These are phyloP conservation scores for Immersiporthe knoxdaviesiana DNA, from an alignment of 2,329 filamentous ascomycete genomes.

Conservation along the genomic window DNA sequence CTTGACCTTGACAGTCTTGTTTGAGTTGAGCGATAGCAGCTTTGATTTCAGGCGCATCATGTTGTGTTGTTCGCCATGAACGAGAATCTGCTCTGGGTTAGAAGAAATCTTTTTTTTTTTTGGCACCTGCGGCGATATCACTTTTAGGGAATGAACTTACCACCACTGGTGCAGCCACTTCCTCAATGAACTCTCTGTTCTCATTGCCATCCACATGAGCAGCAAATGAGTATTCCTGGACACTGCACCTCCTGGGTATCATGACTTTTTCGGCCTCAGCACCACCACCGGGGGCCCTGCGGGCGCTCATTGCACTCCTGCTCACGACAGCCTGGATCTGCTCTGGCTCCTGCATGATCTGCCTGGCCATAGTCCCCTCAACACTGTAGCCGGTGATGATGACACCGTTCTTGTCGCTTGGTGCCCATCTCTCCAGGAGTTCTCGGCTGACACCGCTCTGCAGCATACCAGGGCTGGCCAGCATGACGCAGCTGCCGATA, in stretches of 20 bases:
- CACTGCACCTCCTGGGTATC: conserved; percentile 89
- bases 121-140: too few relatives aligned
- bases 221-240: conserved; percentile 93
- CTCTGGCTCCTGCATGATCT: conserved; percentile 92
- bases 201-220: conserved; percentile 96
- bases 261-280: conserved; percentile 85
- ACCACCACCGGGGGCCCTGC: conserved; percentile 67
- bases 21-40: conserved; percentile 85
- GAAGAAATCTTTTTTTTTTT: not conserved
- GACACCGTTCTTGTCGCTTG: conserved; percentile 95
- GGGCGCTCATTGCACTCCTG: conserved; percentile 65
- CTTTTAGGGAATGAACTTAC: conserved; percentile 59
- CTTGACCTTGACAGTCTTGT: conserved; percentile 80
- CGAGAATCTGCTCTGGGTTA: conserved; percentile 70
- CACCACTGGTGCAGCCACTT: conserved; percentile 88
- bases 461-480: conserved; percentile 96
- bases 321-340: conserved; percentile 95
- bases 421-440: conserved; percentile 92
- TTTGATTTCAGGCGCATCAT: conserved; percentile 98
- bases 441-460: conserved; percentile 95
- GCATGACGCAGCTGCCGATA: conserved; percentile 93
- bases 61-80: conserved; percentile 96
- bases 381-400: conserved; percentile 98
- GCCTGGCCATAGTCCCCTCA: conserved; percentile 96
- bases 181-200: conserved; percentile 95